phyloP scores from a whole-genome alignment of 2,329 filamentous ascomycete species.

The Aurifilum marmelostoma region DNA sequence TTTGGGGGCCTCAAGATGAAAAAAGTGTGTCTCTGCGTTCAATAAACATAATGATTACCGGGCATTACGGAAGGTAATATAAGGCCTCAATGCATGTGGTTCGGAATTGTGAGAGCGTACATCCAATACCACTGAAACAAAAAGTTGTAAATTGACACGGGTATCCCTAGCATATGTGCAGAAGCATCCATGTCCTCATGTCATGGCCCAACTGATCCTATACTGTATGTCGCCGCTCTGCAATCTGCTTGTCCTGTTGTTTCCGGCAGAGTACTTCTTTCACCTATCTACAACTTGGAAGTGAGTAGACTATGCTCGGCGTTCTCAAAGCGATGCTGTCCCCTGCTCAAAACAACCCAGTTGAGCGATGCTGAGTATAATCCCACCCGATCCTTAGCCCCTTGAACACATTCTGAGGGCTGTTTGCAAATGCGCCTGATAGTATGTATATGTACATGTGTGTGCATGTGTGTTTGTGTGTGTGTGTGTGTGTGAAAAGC shows the following conservation, averaged over 20 bases:
- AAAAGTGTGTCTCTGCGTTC: conserved; percentile 7
- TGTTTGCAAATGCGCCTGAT: neutral
- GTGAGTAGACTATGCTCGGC: neutral
- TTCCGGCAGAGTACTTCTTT: neutral
- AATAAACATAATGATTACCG: neutral
- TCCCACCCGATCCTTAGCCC: neutral
- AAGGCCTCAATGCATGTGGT: neutral
- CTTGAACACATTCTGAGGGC: neutral
- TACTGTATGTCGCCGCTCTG: neutral
- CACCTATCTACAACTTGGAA: conserved; percentile 1
- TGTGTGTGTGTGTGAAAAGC: neutral
- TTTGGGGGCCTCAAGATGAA: neutral
- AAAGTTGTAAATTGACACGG: conserved; percentile 1
- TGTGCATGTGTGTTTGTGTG: neutral
- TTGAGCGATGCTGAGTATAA: neutral
- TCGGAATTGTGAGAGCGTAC: too few relatives aligned
- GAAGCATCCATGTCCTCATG: neutral
- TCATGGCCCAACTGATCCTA: neutral
- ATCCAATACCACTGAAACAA: neutral
- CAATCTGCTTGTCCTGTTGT: neutral
- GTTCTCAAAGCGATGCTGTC: neutral
- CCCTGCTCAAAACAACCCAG: neutral
- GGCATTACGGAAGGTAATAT: neutral
- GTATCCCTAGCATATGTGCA: neutral
- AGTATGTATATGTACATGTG: neutral